A percentile compares a stretch with the other conserved stretches of the same genome.
phyloP scores from a whole-genome alignment of 2,329 filamentous ascomycete genomes.

The Pseudogymnoascus sp. region DNA sequence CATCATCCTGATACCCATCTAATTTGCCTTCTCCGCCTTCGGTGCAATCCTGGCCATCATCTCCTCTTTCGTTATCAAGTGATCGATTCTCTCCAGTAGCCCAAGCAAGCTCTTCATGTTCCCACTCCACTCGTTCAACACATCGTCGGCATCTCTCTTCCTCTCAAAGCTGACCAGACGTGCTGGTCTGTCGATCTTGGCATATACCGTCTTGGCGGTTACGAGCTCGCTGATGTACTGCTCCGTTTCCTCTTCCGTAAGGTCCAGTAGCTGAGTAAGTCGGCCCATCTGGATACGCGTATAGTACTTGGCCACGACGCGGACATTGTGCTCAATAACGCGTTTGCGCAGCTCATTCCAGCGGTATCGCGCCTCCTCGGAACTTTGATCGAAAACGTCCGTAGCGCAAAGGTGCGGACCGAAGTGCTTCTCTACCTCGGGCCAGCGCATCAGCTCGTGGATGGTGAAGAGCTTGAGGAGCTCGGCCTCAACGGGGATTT shows the following conservation, averaged over 20 bases:
- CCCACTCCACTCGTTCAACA: slow-evolving; percentile 96
- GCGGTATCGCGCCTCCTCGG: slow-evolving; percentile 69
- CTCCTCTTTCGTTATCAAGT: slow-evolving; percentile 98
- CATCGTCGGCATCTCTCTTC: slow-evolving; percentile 87
- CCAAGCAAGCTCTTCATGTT: slow-evolving; percentile 94
- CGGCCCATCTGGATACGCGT: slow-evolving; percentile 91
- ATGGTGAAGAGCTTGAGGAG: slow-evolving; percentile 92
- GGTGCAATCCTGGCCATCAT: slow-evolving; percentile 99
- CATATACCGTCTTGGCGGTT: slow-evolving; percentile 94
- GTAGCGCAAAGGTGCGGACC: slow-evolving; percentile 80
- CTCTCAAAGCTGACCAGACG: slow-evolving; percentile 90
- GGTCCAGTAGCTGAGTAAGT: slow-evolving; percentile 80
- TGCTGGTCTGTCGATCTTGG: slow-evolving; percentile 92
- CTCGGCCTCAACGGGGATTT: slow-evolving; percentile 71
- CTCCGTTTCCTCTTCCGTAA: slow-evolving; percentile 92
- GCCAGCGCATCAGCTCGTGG: slow-evolving; percentile 97
- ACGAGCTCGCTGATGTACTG: slow-evolving; percentile 98
- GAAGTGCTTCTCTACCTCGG: slow-evolving; percentile 80
- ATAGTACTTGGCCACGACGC: slow-evolving; percentile 97
- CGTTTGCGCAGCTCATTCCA: slow-evolving; percentile 96
- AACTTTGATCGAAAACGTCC: slow-evolving; percentile 77
- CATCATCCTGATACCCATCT: not conserved
- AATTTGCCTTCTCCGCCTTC: slow-evolving; percentile 22
- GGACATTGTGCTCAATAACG: slow-evolving; percentile 98
- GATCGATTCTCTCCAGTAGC: slow-evolving; percentile 82